Evolutionary conservation across 176 grass and related monocot genomes (phyloP).

Genomic region (Hordeum marinum): DNA sequence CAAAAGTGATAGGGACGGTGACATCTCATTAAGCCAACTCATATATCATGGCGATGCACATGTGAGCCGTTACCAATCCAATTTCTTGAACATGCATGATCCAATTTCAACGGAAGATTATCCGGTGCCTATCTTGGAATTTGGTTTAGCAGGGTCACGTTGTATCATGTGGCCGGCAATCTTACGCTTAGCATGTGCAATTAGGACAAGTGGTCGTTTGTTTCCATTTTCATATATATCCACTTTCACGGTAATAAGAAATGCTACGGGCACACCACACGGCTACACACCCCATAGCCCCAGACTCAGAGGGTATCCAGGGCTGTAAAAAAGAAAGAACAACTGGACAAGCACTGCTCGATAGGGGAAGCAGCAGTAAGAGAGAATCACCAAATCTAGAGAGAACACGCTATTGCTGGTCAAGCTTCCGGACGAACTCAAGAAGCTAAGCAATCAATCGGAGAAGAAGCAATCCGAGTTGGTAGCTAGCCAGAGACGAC

Average conservation of each 20-base stretch:
- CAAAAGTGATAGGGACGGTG: constrained; percentile 8
- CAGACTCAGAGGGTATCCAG: neutral
- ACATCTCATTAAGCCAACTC: neutral
- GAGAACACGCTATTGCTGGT: too few relatives aligned
- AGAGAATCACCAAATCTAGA: too few relatives aligned
- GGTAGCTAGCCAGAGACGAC: too few relatives aligned
- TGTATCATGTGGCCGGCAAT: neutral
- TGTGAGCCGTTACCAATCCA: neutral
- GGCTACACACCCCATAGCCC: too few relatives aligned
- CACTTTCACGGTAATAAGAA: neutral
- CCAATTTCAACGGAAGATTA: too few relatives aligned
- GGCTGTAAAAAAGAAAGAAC: too few relatives aligned
- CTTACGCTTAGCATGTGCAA: neutral
- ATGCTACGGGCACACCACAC: neutral
- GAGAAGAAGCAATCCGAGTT: too few relatives aligned
- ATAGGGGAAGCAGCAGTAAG: too few relatives aligned
- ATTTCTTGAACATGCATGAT: neutral
- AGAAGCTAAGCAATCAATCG: too few relatives aligned
- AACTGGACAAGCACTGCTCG: too few relatives aligned
- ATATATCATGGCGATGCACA: neutral
- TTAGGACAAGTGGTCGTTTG: neutral
- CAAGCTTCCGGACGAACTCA: too few relatives aligned
- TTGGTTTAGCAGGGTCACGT: neutral
- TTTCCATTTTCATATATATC: neutral
- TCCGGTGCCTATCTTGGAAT: too few relatives aligned